Conservation (phyloP, 1,284 basidiomycete genomes). For the Ceratobasidium sp. region DNA sequence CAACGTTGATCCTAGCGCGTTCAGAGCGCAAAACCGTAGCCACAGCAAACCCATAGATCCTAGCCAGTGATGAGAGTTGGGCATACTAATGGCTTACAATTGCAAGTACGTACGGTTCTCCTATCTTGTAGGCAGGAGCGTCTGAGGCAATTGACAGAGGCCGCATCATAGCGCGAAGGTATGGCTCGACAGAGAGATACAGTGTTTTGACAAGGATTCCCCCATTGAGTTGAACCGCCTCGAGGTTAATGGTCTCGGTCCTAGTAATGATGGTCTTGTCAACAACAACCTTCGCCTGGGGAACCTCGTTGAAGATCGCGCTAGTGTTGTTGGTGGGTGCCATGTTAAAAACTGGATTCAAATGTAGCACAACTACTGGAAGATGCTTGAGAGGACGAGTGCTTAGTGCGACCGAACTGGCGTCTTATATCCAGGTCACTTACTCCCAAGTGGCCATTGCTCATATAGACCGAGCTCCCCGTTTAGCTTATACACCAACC, state of each 20-base stretch:
- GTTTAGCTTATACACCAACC: background rate
- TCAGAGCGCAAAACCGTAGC: constrained; percentile 49
- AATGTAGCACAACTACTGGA: background rate
- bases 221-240: constrained; percentile 54
- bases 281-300: constrained; percentile 60
- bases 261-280: constrained; percentile 61
- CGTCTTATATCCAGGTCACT: background rate
- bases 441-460: background rate
- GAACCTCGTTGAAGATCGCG: constrained; percentile 50
- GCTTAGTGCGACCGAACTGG: background rate
- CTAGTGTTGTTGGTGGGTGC: constrained; percentile 44
- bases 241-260: constrained; percentile 57
- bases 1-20: constrained; percentile 60
- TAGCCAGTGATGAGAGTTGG: constrained; percentile 35
- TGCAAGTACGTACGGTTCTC: constrained; percentile 18
- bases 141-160: background rate
- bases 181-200: constrained; percentile 57
- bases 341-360: constrained; percentile 28
- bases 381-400: background rate
- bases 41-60: constrained; percentile 50
- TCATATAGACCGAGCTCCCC: background rate
- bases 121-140: background rate
- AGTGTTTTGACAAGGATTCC: constrained; percentile 58
- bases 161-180: constrained; percentile 54
- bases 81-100: no score